Evolutionary conservation across 495 filamentous ascomycete species (phyloP), one percentile per base, ranked within the genome.

Genomic region (Poronia punctata): DNA sequence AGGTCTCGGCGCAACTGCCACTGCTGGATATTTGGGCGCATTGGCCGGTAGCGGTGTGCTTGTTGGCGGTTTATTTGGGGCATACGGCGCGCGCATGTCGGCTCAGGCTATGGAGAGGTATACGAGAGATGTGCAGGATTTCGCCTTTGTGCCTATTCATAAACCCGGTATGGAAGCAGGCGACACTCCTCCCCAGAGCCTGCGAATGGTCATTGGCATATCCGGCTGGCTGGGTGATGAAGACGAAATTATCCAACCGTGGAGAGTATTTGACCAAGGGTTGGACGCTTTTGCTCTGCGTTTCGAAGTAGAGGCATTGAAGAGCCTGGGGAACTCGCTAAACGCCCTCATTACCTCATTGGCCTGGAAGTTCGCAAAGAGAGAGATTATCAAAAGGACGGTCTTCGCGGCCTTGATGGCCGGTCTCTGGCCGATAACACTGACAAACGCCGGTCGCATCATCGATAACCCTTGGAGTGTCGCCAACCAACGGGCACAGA

Each of bases 391-490:
- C 48, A 61, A 68, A 48, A 61, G 69, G 31, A 72, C 68, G 27
- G 75, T 95, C 23, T 86, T 95, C 48, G 78, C 80, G 3, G 74
- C 78, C 2, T 56, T 96, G 23, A 70, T 75, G 43, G 78, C 79
- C 11, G 84, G 81, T 0, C 68, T 87, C 16, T 87, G 93, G 78
- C 92, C 92, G 0, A 53, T 93, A 10, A 74, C 75, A 21, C 60
- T 96, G 5, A 59, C 93, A 38, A 90, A 94, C 59, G 74, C 93
- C 27, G 76, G 82, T 35, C 72, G 78, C 14, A 65, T 97, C 15
- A 79, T 95, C 25, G 92, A 96, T 50, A 96, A 96, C 54, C 89
- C 88, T 1, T 98, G 94, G 72, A 84, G 75, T 40, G 72, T 94
- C 21, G 86, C 84, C 8, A 90, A 85, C 56, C 70, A 79, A 21